phyloP scores from a whole-genome alignment of 768 basidiomycete genomes.

The Calocybe gangraenosa region DNA sequence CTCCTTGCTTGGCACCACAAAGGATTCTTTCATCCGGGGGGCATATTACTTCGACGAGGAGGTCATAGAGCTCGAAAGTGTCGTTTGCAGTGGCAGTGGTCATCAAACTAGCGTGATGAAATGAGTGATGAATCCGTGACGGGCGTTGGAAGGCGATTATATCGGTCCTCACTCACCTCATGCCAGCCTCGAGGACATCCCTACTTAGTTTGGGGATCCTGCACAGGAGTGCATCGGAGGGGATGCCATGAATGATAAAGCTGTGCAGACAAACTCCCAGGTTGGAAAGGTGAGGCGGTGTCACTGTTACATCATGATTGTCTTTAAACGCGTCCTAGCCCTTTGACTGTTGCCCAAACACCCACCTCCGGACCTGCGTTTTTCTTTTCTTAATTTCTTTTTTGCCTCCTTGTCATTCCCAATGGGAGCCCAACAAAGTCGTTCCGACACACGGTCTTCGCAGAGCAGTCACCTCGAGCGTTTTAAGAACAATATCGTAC shows the following conservation, averaged over 20 bases:
- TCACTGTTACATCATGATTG: neutral
- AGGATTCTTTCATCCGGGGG: conserved; percentile 52
- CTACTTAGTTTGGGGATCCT: neutral
- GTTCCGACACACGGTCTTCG: conserved; percentile 6
- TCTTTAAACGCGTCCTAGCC: neutral
- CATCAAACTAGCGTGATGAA: too few relatives aligned
- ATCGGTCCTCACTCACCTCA: conserved; percentile 2
- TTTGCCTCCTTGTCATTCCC: neutral
- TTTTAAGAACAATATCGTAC: conserved; percentile 13
- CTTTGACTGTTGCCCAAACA: neutral
- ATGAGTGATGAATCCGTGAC: too few relatives aligned
- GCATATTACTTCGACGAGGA: conserved; percentile 59
- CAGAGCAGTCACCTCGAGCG: conserved; percentile 18
- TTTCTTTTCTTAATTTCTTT: neutral
- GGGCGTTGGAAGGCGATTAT: too few relatives aligned
- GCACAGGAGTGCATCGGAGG: neutral
- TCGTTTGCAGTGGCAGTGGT: conserved; percentile 23
- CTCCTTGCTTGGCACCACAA: conserved; percentile 62
- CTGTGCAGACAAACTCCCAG: conserved; percentile 3
- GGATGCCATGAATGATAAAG: neutral
- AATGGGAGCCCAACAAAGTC: conserved; percentile 32
- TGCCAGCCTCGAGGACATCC: conserved; percentile 5
- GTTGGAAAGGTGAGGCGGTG: conserved; percentile 11
- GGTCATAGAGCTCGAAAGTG: conserved; percentile 58
- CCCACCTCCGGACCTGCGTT: too few relatives aligned